These are phyloP conservation scores for Pyrenophora graminea DNA, from an alignment of 2,329 filamentous ascomycete species.

Conservation along the genomic window DNA sequence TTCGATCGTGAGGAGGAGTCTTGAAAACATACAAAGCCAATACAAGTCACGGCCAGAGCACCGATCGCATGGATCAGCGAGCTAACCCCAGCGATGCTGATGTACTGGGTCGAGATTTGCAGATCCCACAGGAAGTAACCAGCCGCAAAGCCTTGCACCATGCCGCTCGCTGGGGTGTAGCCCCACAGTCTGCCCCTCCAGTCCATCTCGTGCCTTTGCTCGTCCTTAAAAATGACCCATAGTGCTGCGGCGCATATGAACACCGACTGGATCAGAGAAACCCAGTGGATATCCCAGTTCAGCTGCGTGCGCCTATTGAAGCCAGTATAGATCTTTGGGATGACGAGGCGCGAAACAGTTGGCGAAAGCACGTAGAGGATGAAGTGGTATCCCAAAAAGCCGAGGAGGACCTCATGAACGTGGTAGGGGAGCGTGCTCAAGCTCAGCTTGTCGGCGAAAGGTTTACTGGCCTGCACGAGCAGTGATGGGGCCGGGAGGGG, in stretches of 20 bases:
- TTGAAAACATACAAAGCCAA: constrained; percentile 71
- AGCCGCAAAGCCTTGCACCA: constrained; percentile 75
- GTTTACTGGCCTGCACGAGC: constrained; percentile 62
- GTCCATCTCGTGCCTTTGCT: constrained; percentile 68
- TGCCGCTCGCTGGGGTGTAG: constrained; percentile 72
- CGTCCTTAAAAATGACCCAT: constrained; percentile 69
- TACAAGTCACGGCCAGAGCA: constrained; percentile 72
- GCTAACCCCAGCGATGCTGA: constrained; percentile 73
- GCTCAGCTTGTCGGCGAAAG: constrained; percentile 64
- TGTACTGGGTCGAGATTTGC: constrained; percentile 66
- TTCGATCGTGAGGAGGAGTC: no score
- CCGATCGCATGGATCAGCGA: constrained; percentile 75
- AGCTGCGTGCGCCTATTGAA: constrained; percentile 67
- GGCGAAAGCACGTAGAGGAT: constrained; percentile 72
- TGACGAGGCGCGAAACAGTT: constrained; percentile 63
- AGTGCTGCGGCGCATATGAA: constrained; percentile 73
- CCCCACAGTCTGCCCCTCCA: constrained; percentile 75
- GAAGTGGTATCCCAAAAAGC: constrained; percentile 69
- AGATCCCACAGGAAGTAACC: constrained; percentile 88
- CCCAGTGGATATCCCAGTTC: constrained; percentile 87
- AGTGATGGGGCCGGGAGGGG: constrained; percentile 67
- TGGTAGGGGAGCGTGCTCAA: constrained; percentile 74
- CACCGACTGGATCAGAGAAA: constrained; percentile 75
- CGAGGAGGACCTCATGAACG: constrained; percentile 73
- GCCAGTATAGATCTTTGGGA: constrained; percentile 64